phyloP scores from a whole-genome alignment of 140 eudicot genomes.

The Cichorium intybus region DNA sequence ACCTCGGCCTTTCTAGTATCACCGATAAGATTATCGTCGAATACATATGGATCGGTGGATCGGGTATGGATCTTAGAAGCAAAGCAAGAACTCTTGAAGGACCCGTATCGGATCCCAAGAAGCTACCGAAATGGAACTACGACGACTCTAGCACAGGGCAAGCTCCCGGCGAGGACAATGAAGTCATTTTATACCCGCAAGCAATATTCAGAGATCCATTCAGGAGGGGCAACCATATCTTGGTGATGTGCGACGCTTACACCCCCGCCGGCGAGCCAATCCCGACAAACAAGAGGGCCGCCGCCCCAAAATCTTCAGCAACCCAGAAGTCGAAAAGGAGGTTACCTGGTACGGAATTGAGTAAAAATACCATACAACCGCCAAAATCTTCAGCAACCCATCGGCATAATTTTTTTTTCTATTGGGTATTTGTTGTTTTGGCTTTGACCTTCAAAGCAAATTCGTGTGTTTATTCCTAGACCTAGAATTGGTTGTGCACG shows the following conservation, averaged over 20 bases:
- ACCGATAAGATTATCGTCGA: slow-evolving; percentile 58
- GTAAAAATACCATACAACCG: no score
- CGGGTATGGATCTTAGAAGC: slow-evolving; percentile 85
- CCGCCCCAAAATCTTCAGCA: slow-evolving; percentile 66
- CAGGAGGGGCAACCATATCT: slow-evolving; percentile 67
- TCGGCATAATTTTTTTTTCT: no score
- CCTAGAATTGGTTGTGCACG: no score
- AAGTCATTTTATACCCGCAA: no score
- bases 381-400: no score
- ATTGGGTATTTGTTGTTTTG: no score
- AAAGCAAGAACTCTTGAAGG: slow-evolving; percentile 86
- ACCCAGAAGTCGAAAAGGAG: slow-evolving; percentile 68
- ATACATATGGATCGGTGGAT: slow-evolving; percentile 85
- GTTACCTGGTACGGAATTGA: slow-evolving; percentile 76
- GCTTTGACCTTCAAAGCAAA: no score
- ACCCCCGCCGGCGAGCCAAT: slow-evolving; percentile 90
- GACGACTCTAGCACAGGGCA: no score
- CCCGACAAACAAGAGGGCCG: slow-evolving; percentile 74
- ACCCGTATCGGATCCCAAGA: slow-evolving; percentile 49
- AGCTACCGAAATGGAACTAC: slow-evolving; percentile 84
- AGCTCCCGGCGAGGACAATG: no score
- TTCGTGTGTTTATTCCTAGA: no score
- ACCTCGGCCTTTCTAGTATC: slow-evolving; percentile 53
- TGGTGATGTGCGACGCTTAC: slow-evolving; percentile 90
- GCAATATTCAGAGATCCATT: no score